These are phyloP conservation scores for Neofusicoccum umdonicola DNA, from an alignment of 2,329 filamentous ascomycete species.

Conservation along the genomic window DNA sequence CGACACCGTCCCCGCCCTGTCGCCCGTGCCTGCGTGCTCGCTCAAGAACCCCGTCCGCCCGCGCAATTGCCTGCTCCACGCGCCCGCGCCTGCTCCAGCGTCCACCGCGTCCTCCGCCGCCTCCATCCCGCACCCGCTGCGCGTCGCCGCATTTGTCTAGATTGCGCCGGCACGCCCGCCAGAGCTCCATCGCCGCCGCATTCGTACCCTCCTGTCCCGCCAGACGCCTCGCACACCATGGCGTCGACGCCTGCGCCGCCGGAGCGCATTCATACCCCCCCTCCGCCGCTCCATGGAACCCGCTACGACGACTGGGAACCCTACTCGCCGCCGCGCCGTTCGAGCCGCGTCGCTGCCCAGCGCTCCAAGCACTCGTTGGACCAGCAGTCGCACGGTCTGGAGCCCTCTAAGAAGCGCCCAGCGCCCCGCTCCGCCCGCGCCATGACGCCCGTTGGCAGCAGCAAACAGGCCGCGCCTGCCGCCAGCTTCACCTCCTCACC, in stretches of 20 bases:
- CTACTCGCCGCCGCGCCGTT: constrained; percentile 66
- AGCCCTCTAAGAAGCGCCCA: constrained; percentile 23
- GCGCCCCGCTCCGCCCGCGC: constrained; percentile 25
- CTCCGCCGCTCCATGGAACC: constrained; percentile 63
- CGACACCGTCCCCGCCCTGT: neutral
- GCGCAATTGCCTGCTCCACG: neutral
- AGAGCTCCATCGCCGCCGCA: neutral
- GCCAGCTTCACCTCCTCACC: constrained; percentile 19
- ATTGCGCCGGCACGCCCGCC: neutral
- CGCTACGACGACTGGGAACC: constrained; percentile 69
- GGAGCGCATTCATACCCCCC: constrained; percentile 61
- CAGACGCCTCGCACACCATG: constrained; percentile 24
- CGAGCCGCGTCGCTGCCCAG: constrained; percentile 61
- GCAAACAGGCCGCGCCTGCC: constrained; percentile 38
- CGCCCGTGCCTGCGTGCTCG: neutral
- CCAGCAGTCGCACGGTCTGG: neutral
- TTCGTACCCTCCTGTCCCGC: neutral
- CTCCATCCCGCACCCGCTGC: neutral
- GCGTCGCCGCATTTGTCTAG: constrained; percentile 15
- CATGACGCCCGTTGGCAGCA: constrained; percentile 32
- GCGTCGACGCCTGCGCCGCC: constrained; percentile 62
- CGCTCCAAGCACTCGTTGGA: constrained; percentile 28
- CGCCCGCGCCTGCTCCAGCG: neutral
- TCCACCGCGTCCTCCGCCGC: neutral
- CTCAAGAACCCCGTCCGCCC: neutral